Evolutionary conservation across 805 yeast genomes (phyloP), one percentile per base, ranked within the genome.

Genomic region (Saccharomyces paradoxus): DNA sequence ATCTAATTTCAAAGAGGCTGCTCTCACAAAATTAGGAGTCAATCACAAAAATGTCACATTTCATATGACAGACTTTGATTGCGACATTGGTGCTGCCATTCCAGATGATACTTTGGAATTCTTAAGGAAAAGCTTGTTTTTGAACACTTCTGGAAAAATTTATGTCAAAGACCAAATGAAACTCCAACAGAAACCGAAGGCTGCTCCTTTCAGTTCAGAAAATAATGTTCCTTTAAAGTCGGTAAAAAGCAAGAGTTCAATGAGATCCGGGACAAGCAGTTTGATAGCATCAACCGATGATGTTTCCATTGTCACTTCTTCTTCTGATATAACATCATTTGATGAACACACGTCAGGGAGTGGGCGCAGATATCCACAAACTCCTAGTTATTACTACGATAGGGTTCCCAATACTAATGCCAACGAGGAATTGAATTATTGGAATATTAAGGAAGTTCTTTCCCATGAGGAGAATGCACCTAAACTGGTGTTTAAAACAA

Each of bases 41-140:
- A 59, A 58, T 21, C 58, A 64, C 9, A 53, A 60, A 7, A 65
- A 66, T 12, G 52, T 69, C 31, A 65, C 76, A 0, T 74, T 82
- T 46, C 86, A 84, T 58, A 67, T 89, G 57, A 86, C 96, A 0
- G 96, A 89, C 52, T 81, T 83, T 65, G 81, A 82, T 22, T 73
- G 82, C 50, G 75, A 76, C 14, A 76, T 78, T 29, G 92, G 90
- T 29, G 78, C 72, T 4, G 74, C 82, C 0, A 60, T 86, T 21
- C 78, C 83, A 24, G 84, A 82, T 48, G 74, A 74, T 1, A 61
- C 77, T 1, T 55, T 84, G 2, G 71, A 72, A 1, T 57, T 59
- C 1, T 60, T 80, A 1, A 60, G 79, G 10, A 63, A 67, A 1
- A 62, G 70, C 27, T 58, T 62, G 13, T 78, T 77, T 54, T 57